Percentiles rank a stretch among this genome's conserved stretches.
phyloP scores from a whole-genome alignment of 1,139 yeast genomes.

The Zhuliangozyma parablackwelliae region DNA sequence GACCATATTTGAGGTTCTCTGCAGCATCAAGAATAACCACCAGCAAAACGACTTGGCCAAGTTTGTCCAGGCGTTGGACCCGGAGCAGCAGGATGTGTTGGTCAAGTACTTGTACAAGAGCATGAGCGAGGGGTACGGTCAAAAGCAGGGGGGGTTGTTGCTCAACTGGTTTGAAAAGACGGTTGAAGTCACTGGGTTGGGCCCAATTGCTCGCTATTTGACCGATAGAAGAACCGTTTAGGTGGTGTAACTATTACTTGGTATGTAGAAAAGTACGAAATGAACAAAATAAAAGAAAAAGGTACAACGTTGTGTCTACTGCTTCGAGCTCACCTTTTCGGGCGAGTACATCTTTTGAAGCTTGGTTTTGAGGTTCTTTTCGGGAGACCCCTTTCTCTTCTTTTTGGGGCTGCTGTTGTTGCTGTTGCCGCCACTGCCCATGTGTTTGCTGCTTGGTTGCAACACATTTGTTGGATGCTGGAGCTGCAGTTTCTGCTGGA shows the following conservation, averaged over 20 bases:
- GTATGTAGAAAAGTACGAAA: background rate
- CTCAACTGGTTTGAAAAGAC: slow-evolving; percentile 92
- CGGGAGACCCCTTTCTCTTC: background rate
- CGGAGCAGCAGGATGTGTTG: slow-evolving; percentile 71
- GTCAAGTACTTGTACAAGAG: slow-evolving; percentile 84
- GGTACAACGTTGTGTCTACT: background rate
- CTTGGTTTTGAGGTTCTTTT: background rate
- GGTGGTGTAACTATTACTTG: background rate
- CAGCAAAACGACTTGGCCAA: slow-evolving; percentile 53
- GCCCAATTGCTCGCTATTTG: slow-evolving; percentile 81
- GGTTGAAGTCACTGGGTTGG: slow-evolving; percentile 79
- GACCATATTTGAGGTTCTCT: slow-evolving; percentile 70
- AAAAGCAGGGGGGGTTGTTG: slow-evolving; percentile 81
- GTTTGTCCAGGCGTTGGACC: slow-evolving; percentile 53
- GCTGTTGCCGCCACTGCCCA: too few relatives aligned
- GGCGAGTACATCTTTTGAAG: background rate
- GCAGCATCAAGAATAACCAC: slow-evolving; percentile 63
- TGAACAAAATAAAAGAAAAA: background rate
- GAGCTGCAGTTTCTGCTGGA: too few relatives aligned
- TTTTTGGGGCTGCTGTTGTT: background rate
- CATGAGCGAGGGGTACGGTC: slow-evolving; percentile 72
- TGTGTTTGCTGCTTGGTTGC: too few relatives aligned
- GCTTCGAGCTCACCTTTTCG: too few relatives aligned
- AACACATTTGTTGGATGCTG: too few relatives aligned
- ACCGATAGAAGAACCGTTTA: slow-evolving; percentile 80